Conservation (phyloP, 352 stramenopile species). For the Globisporangium lucens region DNA sequence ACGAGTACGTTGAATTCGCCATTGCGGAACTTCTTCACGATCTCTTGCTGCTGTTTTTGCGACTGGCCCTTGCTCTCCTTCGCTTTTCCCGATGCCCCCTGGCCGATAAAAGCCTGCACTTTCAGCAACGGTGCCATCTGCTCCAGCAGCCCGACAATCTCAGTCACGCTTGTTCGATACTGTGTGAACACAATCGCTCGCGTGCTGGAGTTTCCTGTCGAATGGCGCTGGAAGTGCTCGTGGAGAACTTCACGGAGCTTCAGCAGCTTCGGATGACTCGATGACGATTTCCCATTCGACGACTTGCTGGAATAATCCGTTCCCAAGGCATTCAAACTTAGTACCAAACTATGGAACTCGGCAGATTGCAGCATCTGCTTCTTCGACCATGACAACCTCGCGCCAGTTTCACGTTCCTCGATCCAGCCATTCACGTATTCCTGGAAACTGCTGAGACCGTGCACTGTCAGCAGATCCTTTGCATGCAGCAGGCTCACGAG, state of each 20-base stretch:
- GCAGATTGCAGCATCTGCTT: conserved; percentile 65
- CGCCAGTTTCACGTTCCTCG: conserved; percentile 41
- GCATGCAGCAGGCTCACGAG: conserved; percentile 74
- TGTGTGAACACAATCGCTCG: conserved; percentile 98
- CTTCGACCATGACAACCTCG: conserved; percentile 75
- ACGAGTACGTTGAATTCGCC: conserved; percentile 92
- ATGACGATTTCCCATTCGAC: conserved; percentile 6
- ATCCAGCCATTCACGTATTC: conserved; percentile 62
- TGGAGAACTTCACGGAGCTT: conserved; percentile 91
- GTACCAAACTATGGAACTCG: conserved; percentile 63
- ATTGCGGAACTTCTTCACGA: conserved; percentile 87
- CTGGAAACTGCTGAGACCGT: conserved; percentile 74
- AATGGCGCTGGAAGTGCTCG: conserved; percentile 85
- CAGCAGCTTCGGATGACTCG: conserved; percentile 74
- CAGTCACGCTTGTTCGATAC: conserved; percentile 92
- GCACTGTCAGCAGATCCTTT: conserved; percentile 70
- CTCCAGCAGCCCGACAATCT: conserved; percentile 88
- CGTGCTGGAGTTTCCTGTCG: conserved; percentile 71
- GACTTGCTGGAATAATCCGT: conserved; percentile 15
- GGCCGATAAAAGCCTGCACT: conserved; percentile 92
- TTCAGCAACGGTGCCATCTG: conserved; percentile 77
- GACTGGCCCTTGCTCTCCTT: conserved; percentile 90
- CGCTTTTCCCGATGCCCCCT: conserved; percentile 79
- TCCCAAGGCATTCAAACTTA: conserved; percentile 35
- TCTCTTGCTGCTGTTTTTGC: conserved; percentile 95